Evolutionary conservation across 2,329 filamentous ascomycete genomes (phyloP).

Genomic region (Aspergillus novoparasiticus): DNA sequence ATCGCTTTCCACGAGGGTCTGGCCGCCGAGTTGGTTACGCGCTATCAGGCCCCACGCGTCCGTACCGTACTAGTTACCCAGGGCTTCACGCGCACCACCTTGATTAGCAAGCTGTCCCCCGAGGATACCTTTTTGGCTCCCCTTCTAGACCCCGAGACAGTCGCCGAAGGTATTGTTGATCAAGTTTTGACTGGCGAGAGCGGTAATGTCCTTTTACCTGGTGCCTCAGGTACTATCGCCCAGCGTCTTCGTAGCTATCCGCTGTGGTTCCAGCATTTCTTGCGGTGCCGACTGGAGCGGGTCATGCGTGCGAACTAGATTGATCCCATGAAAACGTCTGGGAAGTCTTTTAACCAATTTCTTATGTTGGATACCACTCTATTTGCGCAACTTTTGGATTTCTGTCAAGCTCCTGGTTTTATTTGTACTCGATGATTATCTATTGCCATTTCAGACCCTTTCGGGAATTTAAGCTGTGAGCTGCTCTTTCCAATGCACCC

Average conservation of each 20-base stretch:
- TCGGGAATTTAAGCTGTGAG: neutral
- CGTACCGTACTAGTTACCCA: neutral
- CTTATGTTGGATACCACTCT: neutral
- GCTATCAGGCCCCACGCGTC: neutral
- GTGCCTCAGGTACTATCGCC: neutral
- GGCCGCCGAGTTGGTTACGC: neutral
- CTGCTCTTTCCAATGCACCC: neutral
- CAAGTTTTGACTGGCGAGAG: neutral
- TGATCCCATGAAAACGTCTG: too few species aligned
- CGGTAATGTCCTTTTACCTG: neutral
- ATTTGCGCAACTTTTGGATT: neutral
- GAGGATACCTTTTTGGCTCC: neutral
- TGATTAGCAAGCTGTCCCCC: neutral
- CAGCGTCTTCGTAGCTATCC: neutral
- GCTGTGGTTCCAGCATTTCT: neutral
- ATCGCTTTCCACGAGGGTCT: neutral
- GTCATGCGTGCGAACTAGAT: neutral
- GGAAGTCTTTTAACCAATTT: neutral
- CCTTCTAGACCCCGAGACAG: neutral
- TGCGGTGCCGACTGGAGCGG: neutral
- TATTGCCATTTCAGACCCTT: neutral
- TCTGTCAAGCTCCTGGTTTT: neutral
- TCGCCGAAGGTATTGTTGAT: neutral
- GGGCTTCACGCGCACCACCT: neutral
- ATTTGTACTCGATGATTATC: neutral